Conservation (phyloP, 129 eudicot genomes). For the Ambrosia trifida region DNA sequence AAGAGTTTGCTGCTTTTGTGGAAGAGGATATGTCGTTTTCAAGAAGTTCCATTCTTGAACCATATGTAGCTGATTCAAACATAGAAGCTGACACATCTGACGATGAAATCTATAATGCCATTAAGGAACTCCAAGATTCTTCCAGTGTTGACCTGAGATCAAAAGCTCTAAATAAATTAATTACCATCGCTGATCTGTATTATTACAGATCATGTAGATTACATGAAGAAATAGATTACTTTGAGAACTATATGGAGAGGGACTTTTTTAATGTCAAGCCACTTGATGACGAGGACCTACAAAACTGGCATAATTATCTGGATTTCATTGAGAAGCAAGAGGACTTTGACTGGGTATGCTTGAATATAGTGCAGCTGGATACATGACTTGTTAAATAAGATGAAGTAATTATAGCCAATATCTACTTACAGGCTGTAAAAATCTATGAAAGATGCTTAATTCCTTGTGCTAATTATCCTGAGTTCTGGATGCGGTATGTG, state of each 20-base stretch:
- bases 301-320: constrained; percentile 77
- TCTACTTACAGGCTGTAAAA: constrained; percentile 69
- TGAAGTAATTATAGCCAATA: constrained; percentile 16
- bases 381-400: constrained; percentile 16
- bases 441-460: constrained; percentile 89
- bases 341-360: constrained; percentile 78
- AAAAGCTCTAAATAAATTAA: constrained; percentile 61
- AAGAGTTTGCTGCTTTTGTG: constrained; percentile 65
- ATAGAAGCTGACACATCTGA: constrained; percentile 29
- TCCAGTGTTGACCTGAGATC: constrained; percentile 42
- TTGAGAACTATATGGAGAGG: constrained; percentile 59
- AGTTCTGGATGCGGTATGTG: constrained; percentile 97
- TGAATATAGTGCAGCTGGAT: constrained; percentile 17
- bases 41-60: constrained; percentile 39
- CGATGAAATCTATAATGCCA: constrained; percentile 47
- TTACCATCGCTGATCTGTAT: constrained; percentile 50
- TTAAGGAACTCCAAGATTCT: constrained; percentile 63
- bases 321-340: constrained; percentile 80
- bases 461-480: constrained; percentile 88
- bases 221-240: constrained; percentile 61
- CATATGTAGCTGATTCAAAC: constrained; percentile 35
- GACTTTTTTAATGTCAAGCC: constrained; percentile 62
- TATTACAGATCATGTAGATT: constrained; percentile 58
- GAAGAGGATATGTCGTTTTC: constrained; percentile 59
- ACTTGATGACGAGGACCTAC: constrained; percentile 65